A percentile compares a stretch with the other conserved stretches of the same genome.
These are phyloP conservation scores for Linnemannia zychae DNA, from an alignment of 192 early-diverging fungal genomes.

Conservation along the genomic window DNA sequence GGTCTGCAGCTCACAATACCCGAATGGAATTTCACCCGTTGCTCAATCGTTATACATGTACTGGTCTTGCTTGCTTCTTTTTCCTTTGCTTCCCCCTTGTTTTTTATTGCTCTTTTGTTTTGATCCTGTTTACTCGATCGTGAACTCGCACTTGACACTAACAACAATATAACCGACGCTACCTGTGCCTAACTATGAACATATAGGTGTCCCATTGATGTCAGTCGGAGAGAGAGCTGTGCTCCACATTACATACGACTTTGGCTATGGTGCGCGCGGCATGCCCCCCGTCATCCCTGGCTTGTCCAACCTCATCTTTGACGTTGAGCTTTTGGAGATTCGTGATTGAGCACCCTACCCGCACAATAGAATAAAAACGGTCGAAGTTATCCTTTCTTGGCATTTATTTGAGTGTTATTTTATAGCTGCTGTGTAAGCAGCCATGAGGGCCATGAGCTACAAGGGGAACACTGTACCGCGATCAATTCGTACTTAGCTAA, in stretches of 20 bases:
- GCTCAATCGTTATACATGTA: not conserved
- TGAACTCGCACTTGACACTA: not conserved
- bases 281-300: slow-evolving; percentile 85
- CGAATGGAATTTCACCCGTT: not conserved
- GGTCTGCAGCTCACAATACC: not conserved
- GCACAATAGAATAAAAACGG: too few species aligned
- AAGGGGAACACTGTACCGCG: not conserved
- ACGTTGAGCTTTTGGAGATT: slow-evolving; percentile 82
- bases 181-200: too few species aligned
- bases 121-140: not conserved
- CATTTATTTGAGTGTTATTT: too few species aligned
- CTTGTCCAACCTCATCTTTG: slow-evolving; percentile 85
- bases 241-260: slow-evolving; percentile 87
- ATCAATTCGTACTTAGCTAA: not conserved
- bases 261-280: slow-evolving; percentile 86
- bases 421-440: not conserved
- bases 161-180: not conserved
- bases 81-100: not conserved
- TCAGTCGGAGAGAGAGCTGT: slow-evolving; percentile 90
- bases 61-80: not conserved
- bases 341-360: slow-evolving; percentile 14
- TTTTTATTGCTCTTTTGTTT: not conserved
- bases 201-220: slow-evolving; percentile 93
- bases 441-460: not conserved
- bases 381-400: too few species aligned